Base-by-base conservation (phyloP, 2,329 filamentous ascomycete genomes). In the Ophiostoma fasciatum region DNA sequence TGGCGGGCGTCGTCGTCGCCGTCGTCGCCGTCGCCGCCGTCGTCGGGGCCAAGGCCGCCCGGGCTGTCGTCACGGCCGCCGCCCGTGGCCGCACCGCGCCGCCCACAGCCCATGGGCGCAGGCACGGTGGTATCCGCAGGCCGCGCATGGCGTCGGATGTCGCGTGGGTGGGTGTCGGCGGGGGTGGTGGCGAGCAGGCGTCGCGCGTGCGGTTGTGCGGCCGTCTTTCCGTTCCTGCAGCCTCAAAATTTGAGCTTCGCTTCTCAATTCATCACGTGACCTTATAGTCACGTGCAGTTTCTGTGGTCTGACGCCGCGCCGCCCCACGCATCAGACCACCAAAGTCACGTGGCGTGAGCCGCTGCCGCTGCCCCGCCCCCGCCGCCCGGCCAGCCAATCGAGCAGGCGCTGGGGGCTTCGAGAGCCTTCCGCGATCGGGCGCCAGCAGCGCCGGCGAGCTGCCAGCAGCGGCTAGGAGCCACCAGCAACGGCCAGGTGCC, bases 81-180 rank as follows among this genome's bases (percentile, higher is more conserved):
- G 34, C 35, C 27, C 28, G 12, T n/a, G 37, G 37, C 33, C 37
- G 32, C 7, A 31, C 14, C 9, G 30, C 20, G 23, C 62, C 48
- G 41, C 55, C 54, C 35, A 56, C 38, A 20, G 61, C 58, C 49
- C 68, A 55, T 51, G 56, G 61, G 33, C 40, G 33, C 10, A 49
- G 31, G 27, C 42, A 32, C 28, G 39, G 39, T 26, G 37, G 29
- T 36, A 37, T 28, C 19, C 36, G 27, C 28, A 41, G 27, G 21
- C 35, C 38, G 38, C 41, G 44, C 46, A 48, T 48, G 23, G 23
- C n/a, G n/a, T n/a, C n/a, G n/a, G n/a, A n/a, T n/a, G n/a, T n/a
- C n/a, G n/a, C n/a, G n/a, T n/a, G n/a, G n/a, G n/a, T n/a, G n/a
- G n/a, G n/a, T n/a, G n/a, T n/a, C n/a, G n/a, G n/a, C n/a, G n/a